These are phyloP conservation scores for Nicotiana benthamiana DNA, from an alignment of 257 asterid genomes.

Conservation along the genomic window DNA sequence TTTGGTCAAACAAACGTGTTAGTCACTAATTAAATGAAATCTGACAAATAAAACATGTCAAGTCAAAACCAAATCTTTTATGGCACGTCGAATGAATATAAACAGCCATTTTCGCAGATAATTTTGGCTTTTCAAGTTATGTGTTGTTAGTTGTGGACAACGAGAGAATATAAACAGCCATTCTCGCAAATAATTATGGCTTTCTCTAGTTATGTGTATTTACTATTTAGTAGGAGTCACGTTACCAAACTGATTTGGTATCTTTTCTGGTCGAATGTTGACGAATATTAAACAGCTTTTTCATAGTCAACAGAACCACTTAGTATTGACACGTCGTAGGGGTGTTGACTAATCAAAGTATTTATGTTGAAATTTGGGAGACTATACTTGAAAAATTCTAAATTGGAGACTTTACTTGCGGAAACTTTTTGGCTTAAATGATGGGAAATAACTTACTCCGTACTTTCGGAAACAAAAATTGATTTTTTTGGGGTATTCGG, in stretches of 20 bases:
- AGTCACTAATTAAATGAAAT: not conserved
- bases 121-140: not conserved
- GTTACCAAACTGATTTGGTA: not conserved
- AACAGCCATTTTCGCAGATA: not conserved
- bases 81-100: not conserved
- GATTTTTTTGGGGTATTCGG: not conserved
- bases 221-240: not conserved
- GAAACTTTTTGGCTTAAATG: not conserved
- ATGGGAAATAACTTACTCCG: not conserved
- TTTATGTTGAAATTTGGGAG: not conserved
- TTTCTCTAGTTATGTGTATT: not conserved
- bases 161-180: not conserved
- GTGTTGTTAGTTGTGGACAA: not conserved
- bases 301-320: not conserved
- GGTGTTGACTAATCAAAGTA: not conserved
- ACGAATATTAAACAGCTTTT: not conserved
- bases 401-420: not conserved
- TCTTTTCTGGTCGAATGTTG: not conserved
- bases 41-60: not conserved
- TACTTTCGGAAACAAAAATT: too few relatives aligned
- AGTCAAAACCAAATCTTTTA: not conserved
- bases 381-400: not conserved
- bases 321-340: not conserved
- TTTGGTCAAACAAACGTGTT: slow-evolving; percentile 10
- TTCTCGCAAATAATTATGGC: not conserved